These are phyloP conservation scores for Zygosaccharomyces lentus DNA, from an alignment of 805 yeast genomes.

Conservation along the genomic window DNA sequence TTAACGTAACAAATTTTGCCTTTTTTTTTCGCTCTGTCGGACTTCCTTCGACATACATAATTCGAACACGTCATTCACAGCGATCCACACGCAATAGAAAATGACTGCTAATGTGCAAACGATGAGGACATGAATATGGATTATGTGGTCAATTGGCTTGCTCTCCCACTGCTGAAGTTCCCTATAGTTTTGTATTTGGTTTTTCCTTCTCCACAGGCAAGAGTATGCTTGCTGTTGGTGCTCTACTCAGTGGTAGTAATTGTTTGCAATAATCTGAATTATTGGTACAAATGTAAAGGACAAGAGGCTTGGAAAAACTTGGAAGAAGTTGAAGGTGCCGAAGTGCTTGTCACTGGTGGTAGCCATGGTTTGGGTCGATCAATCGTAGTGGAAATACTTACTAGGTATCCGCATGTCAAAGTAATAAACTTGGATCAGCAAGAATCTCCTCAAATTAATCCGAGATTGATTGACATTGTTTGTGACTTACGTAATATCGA, in stretches of 20 bases:
- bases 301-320: conserved; percentile 9
- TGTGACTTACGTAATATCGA: conserved; percentile 64
- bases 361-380: conserved; percentile 37
- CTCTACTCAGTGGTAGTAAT: conserved; percentile 14
- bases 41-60: too few species aligned
- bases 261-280: conserved; percentile 8
- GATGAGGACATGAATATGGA: conserved; percentile 18
- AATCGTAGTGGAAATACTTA: conserved; percentile 21
- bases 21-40: neutral
- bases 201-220: conserved; percentile 4
- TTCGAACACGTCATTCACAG: too few species aligned
- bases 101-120: too few species aligned
- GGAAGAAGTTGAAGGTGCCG: conserved; percentile 5
- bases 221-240: neutral
- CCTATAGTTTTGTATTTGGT: conserved; percentile 17
- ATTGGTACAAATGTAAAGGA: conserved; percentile 9
- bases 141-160: conserved; percentile 11
- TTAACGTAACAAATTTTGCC: neutral
- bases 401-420: conserved; percentile 19
- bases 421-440: conserved; percentile 29
- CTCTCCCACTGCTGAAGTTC: conserved; percentile 20
- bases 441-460: conserved; percentile 5
- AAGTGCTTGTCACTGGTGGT: conserved; percentile 38
- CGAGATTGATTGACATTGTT: conserved; percentile 42
- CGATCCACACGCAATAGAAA: too few species aligned